Base-by-base conservation (phyloP, 1,139 yeast species). In the Suhomyces anneliseae region DNA sequence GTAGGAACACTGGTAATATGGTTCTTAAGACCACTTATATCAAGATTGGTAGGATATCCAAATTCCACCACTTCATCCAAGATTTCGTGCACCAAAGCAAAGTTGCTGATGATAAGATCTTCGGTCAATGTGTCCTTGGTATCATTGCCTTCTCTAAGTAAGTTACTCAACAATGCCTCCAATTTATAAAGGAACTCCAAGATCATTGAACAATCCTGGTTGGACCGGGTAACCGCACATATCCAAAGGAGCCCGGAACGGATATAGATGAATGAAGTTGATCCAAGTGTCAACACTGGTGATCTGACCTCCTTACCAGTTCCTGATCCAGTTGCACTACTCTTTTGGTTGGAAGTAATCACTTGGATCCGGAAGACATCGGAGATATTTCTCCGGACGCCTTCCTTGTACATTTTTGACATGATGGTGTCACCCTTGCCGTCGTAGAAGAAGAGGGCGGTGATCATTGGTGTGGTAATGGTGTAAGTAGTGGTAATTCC, bases 301-400 rank as follows among this genome's bases (percentile, higher is more conserved):
- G 95, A 85, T 53, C 87, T 76, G 31, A 74, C 70, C 57, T 78
- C 74, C 32, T 60, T 53, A 15, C 52, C 53, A 33, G 43, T 42
- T 42, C 57, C 53, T 9, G 54, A 47, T 10, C 47, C 52, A 26
- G 55, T 50, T 14, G 49, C 37, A 32, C 50, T 46, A 38, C 51
- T 49, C 38, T 65, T 64, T 35, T 56, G 62, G 41, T 66, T 47
- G 38, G 58, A 80, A 45, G 89, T 76, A 42, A 92, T 88, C 36
- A 90, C 96, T 61, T 93, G 97, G 52, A 92, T 86, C 34, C 97
- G 79, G 62, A 93, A 93, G 39, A 90, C 90, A 56, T 92, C 98
- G n/a, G 95, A 78, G 36, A 92, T 83, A 46, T 86, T 86, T 19
- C 77, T 57, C 51, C 62, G 73, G 46, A 60, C 62, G 27, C 64